These are phyloP conservation scores for Mucor piriformis DNA, from an alignment of 371 early-diverging fungal genomes.

Conservation along the genomic window DNA sequence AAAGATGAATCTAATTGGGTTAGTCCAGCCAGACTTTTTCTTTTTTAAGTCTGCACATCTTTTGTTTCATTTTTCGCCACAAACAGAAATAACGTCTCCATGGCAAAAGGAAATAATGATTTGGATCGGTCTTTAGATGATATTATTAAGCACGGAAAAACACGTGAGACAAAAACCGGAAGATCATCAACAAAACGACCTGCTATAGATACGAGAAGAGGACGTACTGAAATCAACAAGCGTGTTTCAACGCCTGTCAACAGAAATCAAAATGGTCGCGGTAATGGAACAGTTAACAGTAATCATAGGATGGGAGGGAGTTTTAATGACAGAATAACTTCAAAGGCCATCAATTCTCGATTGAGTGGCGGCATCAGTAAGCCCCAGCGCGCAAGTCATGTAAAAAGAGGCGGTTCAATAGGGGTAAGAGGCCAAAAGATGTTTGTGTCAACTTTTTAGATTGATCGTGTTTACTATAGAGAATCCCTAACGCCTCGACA, in stretches of 20 bases:
- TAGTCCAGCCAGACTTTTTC: too few species aligned
- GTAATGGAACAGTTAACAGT: not conserved
- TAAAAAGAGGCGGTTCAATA: not conserved
- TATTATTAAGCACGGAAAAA: constrained; percentile 13
- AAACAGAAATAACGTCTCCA: not conserved
- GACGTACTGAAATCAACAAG: not conserved
- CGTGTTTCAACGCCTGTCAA: not conserved
- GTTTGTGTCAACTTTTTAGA: not conserved
- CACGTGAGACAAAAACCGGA: not conserved
- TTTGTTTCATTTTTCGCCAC: too few species aligned
- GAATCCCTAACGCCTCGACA: not conserved
- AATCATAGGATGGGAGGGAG: not conserved
- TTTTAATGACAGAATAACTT: not conserved
- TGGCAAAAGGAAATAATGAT: constrained; percentile 14
- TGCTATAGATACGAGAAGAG: not conserved
- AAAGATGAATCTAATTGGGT: too few species aligned
- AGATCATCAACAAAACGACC: not conserved
- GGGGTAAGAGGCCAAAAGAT: not conserved
- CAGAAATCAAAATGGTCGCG: not conserved
- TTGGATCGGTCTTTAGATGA: constrained; percentile 25
- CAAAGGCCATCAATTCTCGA: constrained; percentile 8
- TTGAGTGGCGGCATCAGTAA: not conserved
- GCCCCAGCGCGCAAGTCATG: constrained; percentile 2
- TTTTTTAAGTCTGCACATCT: too few species aligned
- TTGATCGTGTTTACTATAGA: not conserved